phyloP scores from a whole-genome alignment of 495 filamentous ascomycete genomes.

The Beverwykella pulmonaria region DNA sequence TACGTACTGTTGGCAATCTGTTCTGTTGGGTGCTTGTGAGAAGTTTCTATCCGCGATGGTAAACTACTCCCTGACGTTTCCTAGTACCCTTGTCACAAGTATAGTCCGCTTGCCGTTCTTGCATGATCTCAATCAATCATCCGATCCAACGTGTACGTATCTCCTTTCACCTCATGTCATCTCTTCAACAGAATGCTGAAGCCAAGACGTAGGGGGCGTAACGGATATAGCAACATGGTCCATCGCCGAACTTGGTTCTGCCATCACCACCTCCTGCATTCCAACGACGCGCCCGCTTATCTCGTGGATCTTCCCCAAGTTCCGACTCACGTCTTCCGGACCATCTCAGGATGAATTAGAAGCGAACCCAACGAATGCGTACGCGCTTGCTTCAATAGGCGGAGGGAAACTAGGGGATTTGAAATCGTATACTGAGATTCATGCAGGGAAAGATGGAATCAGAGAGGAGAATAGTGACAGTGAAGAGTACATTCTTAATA shows the following conservation, averaged over 20 bases:
- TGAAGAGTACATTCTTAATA: slow-evolving; percentile 2
- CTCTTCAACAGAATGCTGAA: background rate
- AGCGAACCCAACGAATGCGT: background rate
- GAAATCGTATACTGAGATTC: background rate
- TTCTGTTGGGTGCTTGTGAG: background rate
- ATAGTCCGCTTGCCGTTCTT: slow-evolving; percentile 3
- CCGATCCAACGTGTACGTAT: background rate
- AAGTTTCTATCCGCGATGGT: background rate
- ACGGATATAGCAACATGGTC: slow-evolving; percentile 4
- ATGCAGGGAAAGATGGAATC: background rate
- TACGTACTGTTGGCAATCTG: slow-evolving; percentile 7
- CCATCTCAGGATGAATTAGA: background rate
- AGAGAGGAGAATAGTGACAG: background rate
- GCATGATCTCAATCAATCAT: background rate
- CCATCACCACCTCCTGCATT: background rate
- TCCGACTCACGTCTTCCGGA: background rate
- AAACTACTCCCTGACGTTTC: background rate
- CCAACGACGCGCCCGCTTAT: background rate
- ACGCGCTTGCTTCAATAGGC: no score
- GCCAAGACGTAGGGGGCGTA: background rate
- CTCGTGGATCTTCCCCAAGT: background rate
- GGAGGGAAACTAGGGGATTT: background rate
- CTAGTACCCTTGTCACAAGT: background rate
- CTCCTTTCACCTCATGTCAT: background rate
- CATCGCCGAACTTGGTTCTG: slow-evolving; percentile 5